Percentiles rank a stretch among this genome's conserved stretches.
Evolutionary conservation across 257 asterid species (phyloP).

Genomic region (Ajuga chamaepitys): DNA sequence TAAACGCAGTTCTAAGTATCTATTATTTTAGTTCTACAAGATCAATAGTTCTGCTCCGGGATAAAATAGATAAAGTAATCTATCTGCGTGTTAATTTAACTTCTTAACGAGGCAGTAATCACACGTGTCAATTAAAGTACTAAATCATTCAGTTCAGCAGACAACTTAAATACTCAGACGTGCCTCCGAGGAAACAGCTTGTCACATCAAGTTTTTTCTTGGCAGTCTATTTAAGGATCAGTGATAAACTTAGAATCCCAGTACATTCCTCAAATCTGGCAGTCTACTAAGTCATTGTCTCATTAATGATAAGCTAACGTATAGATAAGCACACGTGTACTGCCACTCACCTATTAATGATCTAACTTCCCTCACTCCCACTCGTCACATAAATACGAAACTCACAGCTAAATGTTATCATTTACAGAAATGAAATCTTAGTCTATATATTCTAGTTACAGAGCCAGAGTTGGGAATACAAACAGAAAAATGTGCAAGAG

Average conservation of each 20-base stretch:
- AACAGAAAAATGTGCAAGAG: not conserved
- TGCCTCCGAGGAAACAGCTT: conserved; percentile 5
- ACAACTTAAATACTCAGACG: not conserved
- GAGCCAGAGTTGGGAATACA: not conserved
- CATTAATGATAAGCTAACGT: not conserved
- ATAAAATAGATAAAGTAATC: not conserved
- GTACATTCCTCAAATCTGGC: not conserved
- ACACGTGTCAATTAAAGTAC: not conserved
- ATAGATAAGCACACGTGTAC: no score
- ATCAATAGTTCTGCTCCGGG: not conserved
- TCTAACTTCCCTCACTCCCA: not conserved
- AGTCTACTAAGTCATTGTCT: not conserved
- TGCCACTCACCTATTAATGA: not conserved
- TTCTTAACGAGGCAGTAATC: not conserved
- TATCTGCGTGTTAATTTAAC: not conserved
- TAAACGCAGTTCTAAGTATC: not conserved
- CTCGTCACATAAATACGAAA: not conserved
- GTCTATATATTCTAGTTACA: not conserved
- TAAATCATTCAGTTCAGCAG: not conserved
- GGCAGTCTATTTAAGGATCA: not conserved
- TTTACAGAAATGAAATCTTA: not conserved
- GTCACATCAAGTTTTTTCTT: not conserved
- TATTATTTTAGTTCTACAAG: not conserved
- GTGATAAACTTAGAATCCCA: conserved; percentile 2
- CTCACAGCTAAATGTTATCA: conserved; percentile 8